phyloP scores from a whole-genome alignment of 345 rosid genomes.

The Sisymbrium altissimum region DNA sequence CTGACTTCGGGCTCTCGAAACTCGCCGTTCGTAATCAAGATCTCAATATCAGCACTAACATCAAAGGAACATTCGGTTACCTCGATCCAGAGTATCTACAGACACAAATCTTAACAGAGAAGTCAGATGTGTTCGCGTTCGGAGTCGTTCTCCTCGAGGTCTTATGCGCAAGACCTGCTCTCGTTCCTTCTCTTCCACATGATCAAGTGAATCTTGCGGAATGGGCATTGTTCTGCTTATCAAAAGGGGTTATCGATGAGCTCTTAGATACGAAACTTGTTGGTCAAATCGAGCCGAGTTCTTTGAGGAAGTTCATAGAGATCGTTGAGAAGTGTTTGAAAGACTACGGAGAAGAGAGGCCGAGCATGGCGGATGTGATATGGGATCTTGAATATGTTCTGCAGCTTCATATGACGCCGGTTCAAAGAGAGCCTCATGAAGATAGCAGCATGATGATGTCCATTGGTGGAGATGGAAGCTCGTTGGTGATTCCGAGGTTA shows the following conservation, averaged over 20 bases:
- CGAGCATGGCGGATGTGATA: constrained; percentile 53
- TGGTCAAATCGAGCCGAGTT: constrained; percentile 16
- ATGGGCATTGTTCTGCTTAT: constrained; percentile 19
- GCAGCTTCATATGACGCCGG: constrained; percentile 20
- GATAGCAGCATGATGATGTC: constrained; percentile 18
- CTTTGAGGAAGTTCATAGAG: constrained; percentile 44
- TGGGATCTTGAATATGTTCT: constrained; percentile 39
- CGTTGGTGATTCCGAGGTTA: constrained; percentile 14
- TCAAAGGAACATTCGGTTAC: constrained; percentile 37
- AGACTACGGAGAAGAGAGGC: constrained; percentile 47
- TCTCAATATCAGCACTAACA: neutral
- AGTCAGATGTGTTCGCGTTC: constrained; percentile 29
- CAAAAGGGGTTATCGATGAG: constrained; percentile 12
- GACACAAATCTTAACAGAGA: constrained; percentile 14
- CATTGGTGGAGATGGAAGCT: neutral
- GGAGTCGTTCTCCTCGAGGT: constrained; percentile 36
- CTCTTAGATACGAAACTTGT: constrained; percentile 13
- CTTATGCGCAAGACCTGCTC: constrained; percentile 30
- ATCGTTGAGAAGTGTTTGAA: constrained; percentile 57
- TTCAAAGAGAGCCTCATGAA: constrained; percentile 24
- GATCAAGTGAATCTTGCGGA: constrained; percentile 28
- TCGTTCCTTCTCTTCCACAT: neutral
- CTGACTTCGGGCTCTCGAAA: constrained; percentile 32
- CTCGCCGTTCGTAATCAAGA: constrained; percentile 31
- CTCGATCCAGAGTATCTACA: constrained; percentile 25